These are phyloP conservation scores for Xylogone sp. DNA, from an alignment of 2,329 filamentous ascomycete species.

Conservation along the genomic window DNA sequence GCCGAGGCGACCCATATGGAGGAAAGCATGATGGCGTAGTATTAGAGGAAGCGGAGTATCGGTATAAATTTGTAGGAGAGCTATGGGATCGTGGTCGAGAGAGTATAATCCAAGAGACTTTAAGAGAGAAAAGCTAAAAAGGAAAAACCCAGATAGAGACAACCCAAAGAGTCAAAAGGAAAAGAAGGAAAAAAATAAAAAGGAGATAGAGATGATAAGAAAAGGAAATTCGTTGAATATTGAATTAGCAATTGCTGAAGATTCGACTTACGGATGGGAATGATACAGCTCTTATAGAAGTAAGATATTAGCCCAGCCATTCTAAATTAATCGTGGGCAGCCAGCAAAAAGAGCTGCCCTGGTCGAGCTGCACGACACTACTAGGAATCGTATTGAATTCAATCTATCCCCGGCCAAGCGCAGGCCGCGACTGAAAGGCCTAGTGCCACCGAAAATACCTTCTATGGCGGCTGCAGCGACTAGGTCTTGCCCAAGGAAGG, in stretches of 20 bases:
- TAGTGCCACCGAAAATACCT: background rate
- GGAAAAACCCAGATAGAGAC: background rate
- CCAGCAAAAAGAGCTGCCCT: background rate
- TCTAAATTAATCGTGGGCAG: background rate
- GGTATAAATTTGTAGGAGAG: background rate
- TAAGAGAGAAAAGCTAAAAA: background rate
- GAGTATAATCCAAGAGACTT: background rate
- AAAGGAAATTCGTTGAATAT: slow-evolving; percentile 2
- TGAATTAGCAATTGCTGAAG: background rate
- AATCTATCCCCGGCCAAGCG: background rate
- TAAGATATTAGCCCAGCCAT: background rate
- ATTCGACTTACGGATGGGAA: background rate
- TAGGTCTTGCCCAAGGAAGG: background rate
- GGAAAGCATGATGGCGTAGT: slow-evolving; percentile 40
- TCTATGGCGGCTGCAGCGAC: background rate
- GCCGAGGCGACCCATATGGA: slow-evolving; percentile 44
- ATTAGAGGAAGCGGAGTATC: slow-evolving; percentile 1
- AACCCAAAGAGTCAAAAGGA: slow-evolving; percentile 4
- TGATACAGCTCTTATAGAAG: background rate
- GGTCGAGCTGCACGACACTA: background rate
- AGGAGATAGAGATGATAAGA: slow-evolving; percentile 3
- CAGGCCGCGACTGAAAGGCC: background rate
- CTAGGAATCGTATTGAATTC: no score
- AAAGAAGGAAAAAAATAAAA: slow-evolving; percentile 9
- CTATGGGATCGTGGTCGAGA: background rate